A percentile compares a stretch with the other conserved stretches of the same genome.
phyloP scores from a whole-genome alignment of 2,329 filamentous ascomycete species.

The Magnaporthiopsis incrustans region DNA sequence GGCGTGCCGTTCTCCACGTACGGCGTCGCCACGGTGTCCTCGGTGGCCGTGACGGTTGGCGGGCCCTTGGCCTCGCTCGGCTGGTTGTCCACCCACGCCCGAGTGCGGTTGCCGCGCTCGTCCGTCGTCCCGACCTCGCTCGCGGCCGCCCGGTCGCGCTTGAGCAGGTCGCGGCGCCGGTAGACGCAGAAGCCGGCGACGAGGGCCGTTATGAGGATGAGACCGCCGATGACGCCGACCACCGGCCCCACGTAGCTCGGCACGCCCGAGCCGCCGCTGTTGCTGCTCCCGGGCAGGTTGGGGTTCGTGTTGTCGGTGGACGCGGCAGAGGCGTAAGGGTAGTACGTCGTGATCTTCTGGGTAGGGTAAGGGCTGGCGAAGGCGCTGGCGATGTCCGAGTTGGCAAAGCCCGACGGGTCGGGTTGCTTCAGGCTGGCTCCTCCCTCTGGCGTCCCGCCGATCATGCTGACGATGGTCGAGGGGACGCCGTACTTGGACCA shows the following conservation, averaged over 20 bases:
- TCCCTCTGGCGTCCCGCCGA: slow-evolving; percentile 60
- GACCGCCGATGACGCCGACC: slow-evolving; percentile 51
- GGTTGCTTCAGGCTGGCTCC: slow-evolving; percentile 64
- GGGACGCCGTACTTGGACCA: slow-evolving; percentile 65
- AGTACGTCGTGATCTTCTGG: slow-evolving; percentile 49
- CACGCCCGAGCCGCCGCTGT: slow-evolving; percentile 28
- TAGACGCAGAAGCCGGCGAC: slow-evolving; percentile 45
- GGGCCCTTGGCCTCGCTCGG: slow-evolving; percentile 22
- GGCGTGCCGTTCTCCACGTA: slow-evolving; percentile 29
- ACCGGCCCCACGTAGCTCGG: slow-evolving; percentile 54
- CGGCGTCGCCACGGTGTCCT: slow-evolving; percentile 30
- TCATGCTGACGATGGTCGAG: slow-evolving; percentile 49
- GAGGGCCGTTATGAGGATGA: slow-evolving; percentile 45
- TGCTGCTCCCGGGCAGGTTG: slow-evolving; percentile 13
- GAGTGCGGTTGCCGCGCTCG: slow-evolving; percentile 36
- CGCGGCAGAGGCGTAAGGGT: slow-evolving; percentile 44
- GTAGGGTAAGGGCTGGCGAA: slow-evolving; percentile 49
- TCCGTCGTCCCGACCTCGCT: slow-evolving; percentile 32
- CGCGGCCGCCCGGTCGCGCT: slow-evolving; percentile 23
- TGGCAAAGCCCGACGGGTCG: slow-evolving; percentile 46
- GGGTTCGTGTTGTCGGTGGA: slow-evolving; percentile 21
- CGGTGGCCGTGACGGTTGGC: slow-evolving; percentile 35
- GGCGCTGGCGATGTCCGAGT: slow-evolving; percentile 36
- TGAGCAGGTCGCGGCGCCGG: slow-evolving; percentile 38
- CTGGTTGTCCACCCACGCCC: slow-evolving; percentile 44